Conservation (phyloP, 192 early-diverging fungal genomes). For the Entomortierella lignicola region DNA sequence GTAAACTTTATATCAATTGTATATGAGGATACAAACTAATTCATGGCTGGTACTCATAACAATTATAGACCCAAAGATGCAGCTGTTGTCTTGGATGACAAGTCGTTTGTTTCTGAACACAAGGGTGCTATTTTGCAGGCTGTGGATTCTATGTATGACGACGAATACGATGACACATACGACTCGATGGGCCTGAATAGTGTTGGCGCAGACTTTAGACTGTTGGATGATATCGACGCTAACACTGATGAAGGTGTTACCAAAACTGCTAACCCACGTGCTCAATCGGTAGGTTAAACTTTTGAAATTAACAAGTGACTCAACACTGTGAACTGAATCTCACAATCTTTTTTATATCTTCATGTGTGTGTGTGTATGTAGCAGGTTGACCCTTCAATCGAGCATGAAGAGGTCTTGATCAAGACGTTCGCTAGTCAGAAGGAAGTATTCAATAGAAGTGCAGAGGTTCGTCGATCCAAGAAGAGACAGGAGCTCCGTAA, state of each 20-base stretch:
- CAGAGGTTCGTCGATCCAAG: slow-evolving; percentile 67
- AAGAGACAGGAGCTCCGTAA: slow-evolving; percentile 69
- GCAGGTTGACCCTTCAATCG: slow-evolving; percentile 66
- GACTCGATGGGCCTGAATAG: slow-evolving; percentile 76
- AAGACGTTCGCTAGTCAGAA: slow-evolving; percentile 66
- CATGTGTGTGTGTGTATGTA: not conserved
- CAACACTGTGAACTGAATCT: too few species aligned
- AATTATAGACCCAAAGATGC: slow-evolving; percentile 54
- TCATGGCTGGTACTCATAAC: not conserved
- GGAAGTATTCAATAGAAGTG: slow-evolving; percentile 72
- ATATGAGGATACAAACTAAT: too few species aligned
- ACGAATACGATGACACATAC: slow-evolving; percentile 95
- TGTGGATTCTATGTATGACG: slow-evolving; percentile 72
- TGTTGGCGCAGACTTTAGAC: slow-evolving; percentile 63
- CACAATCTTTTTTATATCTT: too few species aligned
- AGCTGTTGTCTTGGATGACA: slow-evolving; percentile 65
- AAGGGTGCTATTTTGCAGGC: slow-evolving; percentile 61
- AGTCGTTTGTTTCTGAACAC: slow-evolving; percentile 62
- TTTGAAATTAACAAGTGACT: not conserved
- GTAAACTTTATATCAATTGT: not conserved
- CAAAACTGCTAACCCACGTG: slow-evolving; percentile 7
- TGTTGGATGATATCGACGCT: slow-evolving; percentile 68
- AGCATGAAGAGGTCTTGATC: slow-evolving; percentile 73
- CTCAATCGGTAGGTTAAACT: not conserved
- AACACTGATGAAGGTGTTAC: slow-evolving; percentile 31